phyloP scores from a whole-genome alignment of 2,329 filamentous ascomycete genomes.

The Thielaviopsis musarum region DNA sequence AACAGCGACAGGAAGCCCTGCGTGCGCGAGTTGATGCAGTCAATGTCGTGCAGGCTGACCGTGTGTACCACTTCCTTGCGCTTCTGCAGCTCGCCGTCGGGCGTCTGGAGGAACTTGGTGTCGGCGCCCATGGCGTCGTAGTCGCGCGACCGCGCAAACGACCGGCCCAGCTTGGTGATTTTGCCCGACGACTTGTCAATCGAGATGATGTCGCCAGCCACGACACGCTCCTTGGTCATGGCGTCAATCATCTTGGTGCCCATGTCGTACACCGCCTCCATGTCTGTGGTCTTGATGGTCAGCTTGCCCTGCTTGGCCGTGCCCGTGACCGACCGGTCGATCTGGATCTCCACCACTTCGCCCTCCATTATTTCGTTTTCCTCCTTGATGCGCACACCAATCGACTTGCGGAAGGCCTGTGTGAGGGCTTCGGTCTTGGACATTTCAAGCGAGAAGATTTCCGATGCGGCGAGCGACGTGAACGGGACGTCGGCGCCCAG shows the following conservation, averaged over 20 bases:
- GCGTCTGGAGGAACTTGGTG: conserved; percentile 95
- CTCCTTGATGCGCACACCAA: conserved; percentile 95
- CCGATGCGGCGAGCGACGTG: conserved; percentile 84
- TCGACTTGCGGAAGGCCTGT: conserved; percentile 97
- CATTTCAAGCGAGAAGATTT: conserved; percentile 98
- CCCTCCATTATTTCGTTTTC: conserved; percentile 99
- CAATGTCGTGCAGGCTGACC: conserved; percentile 92
- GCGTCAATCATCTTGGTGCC: conserved; percentile 99
- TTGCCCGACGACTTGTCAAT: conserved; percentile 98
- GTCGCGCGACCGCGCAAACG: conserved; percentile 85
- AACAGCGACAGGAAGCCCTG: conserved; percentile 96
- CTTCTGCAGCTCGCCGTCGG: conserved; percentile 92
- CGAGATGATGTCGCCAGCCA: conserved; percentile 95
- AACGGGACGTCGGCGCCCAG: conserved; percentile 90
- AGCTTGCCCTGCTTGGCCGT: conserved; percentile 97
- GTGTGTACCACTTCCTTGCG: conserved; percentile 95
- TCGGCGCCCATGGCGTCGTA: conserved; percentile 99
- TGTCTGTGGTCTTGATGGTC: conserved; percentile 98
- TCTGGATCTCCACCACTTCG: conserved; percentile 97
- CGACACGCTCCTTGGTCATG: conserved; percentile 98
- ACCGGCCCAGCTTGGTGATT: conserved; percentile 91
- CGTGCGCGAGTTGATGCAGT: conserved; percentile 98
- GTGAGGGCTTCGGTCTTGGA: conserved; percentile 97
- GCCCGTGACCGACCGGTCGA: conserved; percentile 89
- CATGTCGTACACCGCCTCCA: conserved; percentile 99